These are phyloP conservation scores for Stagonosporopsis cucurbitacearum DNA, from an alignment of 2,329 filamentous ascomycete genomes.

Conservation along the genomic window DNA sequence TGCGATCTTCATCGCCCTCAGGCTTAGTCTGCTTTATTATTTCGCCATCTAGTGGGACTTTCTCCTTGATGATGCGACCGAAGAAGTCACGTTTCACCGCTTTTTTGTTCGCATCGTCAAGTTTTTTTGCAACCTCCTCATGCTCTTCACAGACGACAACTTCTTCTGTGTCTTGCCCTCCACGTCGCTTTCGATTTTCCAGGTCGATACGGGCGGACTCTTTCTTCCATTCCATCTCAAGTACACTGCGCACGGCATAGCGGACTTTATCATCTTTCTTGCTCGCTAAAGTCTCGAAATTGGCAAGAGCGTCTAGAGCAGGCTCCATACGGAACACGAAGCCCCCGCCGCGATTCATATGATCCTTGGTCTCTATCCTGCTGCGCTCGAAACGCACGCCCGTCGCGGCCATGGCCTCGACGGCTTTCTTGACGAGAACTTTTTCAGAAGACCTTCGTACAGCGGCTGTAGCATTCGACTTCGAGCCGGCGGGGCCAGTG, in stretches of 20 bases:
- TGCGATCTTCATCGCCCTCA: conserved; percentile 61
- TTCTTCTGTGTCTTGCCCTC: conserved; percentile 37
- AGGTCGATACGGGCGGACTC: conserved; percentile 72
- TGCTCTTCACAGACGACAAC: conserved; percentile 23
- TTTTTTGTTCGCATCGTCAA: conserved; percentile 32
- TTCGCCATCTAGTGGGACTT: conserved; percentile 50
- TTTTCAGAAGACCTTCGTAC: conserved; percentile 89
- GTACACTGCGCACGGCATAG: conserved; percentile 91
- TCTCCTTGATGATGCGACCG: conserved; percentile 69
- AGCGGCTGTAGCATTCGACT: conserved; percentile 69
- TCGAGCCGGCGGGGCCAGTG: conserved; percentile 54
- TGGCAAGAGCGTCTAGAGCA: conserved; percentile 78
- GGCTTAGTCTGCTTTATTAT: conserved; percentile 50
- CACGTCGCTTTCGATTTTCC: conserved; percentile 65
- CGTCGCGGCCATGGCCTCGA: conserved; percentile 81
- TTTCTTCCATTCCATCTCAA: conserved; percentile 87
- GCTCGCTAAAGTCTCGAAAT: conserved; percentile 71
- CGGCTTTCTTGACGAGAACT: conserved; percentile 77
- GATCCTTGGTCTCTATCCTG: conserved; percentile 73
- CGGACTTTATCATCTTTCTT: conserved; percentile 74
- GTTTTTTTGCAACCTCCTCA: conserved; percentile 29
- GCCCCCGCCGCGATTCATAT: conserved; percentile 56
- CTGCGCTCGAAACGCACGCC: conserved; percentile 82
- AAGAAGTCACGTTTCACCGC: conserved; percentile 83
- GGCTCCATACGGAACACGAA: conserved; percentile 97